These are phyloP conservation scores for Macrotyloma uniflorum DNA, from an alignment of 306 rosid species.

Conservation along the genomic window DNA sequence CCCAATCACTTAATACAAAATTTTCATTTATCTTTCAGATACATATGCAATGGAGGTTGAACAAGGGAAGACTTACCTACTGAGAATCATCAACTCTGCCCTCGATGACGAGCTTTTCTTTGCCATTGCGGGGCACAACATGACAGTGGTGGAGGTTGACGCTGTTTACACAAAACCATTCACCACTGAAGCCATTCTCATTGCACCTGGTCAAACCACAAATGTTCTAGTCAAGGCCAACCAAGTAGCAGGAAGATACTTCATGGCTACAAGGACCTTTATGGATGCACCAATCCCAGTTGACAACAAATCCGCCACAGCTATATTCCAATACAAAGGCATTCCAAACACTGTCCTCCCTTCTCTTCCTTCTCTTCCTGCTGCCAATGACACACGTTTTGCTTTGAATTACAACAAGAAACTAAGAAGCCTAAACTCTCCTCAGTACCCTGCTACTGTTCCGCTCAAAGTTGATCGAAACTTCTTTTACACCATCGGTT, in stretches of 20 bases:
- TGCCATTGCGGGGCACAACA: slow-evolving; percentile 67
- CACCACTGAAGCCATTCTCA: slow-evolving; percentile 66
- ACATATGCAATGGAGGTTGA: slow-evolving; percentile 82
- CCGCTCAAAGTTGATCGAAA: slow-evolving; percentile 76
- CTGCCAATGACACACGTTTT: slow-evolving; percentile 63
- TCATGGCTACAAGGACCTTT: slow-evolving; percentile 70
- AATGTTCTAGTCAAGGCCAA: slow-evolving; percentile 73
- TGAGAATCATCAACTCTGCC: slow-evolving; percentile 63
- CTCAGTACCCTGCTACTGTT: slow-evolving; percentile 71
- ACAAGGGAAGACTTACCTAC: slow-evolving; percentile 68
- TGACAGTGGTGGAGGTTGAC: slow-evolving; percentile 92
- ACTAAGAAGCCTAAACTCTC: slow-evolving; percentile 63
- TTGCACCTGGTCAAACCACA: slow-evolving; percentile 92
- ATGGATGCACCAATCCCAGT: slow-evolving; percentile 73
- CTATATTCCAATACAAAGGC: slow-evolving; percentile 75
- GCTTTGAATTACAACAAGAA: slow-evolving; percentile 61
- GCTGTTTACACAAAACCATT: slow-evolving; percentile 88
- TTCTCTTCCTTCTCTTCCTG: slow-evolving; percentile 63
- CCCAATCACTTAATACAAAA: background rate
- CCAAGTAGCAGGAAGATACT: slow-evolving; percentile 64
- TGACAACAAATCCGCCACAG: slow-evolving; percentile 81
- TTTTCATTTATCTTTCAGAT: slow-evolving; percentile 44
- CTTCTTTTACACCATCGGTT: slow-evolving; percentile 72
- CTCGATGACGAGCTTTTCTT: slow-evolving; percentile 76
- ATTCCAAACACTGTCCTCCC: slow-evolving; percentile 73